A percentile compares a stretch with the other conserved stretches of the same genome.
Conservation (phyloP, 2,329 filamentous ascomycete genomes). For the Lithohypha guttulata region DNA sequence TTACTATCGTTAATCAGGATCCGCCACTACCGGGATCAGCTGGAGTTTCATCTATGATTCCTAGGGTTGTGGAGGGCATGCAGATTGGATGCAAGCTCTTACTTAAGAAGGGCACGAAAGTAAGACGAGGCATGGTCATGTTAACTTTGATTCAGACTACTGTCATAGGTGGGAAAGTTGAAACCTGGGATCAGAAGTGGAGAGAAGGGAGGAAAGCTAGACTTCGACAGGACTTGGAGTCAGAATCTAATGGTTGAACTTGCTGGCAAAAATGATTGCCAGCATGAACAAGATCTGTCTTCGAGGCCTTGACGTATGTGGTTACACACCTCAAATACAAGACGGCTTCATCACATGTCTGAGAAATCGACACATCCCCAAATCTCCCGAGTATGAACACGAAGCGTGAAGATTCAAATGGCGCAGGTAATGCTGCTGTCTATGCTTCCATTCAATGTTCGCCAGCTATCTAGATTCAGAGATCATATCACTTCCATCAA, state of each 20-base stretch:
- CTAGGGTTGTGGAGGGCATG: slow-evolving; percentile 35
- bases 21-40: neutral
- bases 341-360: no score
- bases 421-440: no score
- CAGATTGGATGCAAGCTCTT: slow-evolving; percentile 75
- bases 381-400: no score
- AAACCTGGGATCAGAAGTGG: slow-evolving; percentile 71
- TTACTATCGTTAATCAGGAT: slow-evolving; percentile 41
- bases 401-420: no score
- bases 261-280: no score
- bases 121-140: slow-evolving; percentile 68
- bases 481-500: no score
- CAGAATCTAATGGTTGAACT: neutral
- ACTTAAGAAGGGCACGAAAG: slow-evolving; percentile 51
- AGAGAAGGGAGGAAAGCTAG: slow-evolving; percentile 57
- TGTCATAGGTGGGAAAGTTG: slow-evolving; percentile 81
- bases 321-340: no score
- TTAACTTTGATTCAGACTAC: slow-evolving; percentile 57
- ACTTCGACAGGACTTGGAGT: slow-evolving; percentile 48
- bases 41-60: slow-evolving; percentile 11
- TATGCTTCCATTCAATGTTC: no score
- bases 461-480: no score
- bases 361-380: no score
- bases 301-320: no score
- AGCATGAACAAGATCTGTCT: no score